Evolutionary conservation across 2,329 filamentous ascomycete species (phyloP).

Genomic region (Blastomyces emzantsi): DNA sequence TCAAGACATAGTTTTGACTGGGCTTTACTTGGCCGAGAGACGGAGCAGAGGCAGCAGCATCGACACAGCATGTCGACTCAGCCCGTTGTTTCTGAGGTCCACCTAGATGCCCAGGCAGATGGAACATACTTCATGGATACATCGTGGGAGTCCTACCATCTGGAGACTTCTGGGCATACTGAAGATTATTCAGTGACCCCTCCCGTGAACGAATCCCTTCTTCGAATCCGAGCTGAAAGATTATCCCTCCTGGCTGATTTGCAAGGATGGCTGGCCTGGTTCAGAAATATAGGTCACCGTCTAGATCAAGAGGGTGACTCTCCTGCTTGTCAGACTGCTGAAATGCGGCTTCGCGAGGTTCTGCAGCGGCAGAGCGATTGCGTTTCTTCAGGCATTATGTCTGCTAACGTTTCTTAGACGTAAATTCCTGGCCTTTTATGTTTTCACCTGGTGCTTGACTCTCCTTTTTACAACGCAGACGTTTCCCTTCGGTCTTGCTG

Average conservation of each 20-base stretch:
- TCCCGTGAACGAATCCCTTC: not conserved
- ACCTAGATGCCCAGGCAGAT: constrained; percentile 30
- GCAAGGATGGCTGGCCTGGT: constrained; percentile 30
- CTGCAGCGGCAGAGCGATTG: constrained; percentile 23
- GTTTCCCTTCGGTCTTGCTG: not conserved
- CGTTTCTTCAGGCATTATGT: not conserved
- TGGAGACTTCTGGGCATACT: not conserved
- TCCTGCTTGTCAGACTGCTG: constrained; percentile 26
- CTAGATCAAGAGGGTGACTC: constrained; percentile 10
- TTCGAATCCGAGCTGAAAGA: constrained; percentile 8
- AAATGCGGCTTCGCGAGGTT: constrained; percentile 30
- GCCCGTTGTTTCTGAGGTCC: constrained; percentile 33
- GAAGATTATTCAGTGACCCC: constrained; percentile 5
- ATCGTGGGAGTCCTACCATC: constrained; percentile 10
- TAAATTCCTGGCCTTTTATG: not conserved
- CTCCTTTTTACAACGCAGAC: not conserved
- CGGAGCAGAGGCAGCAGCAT: constrained; percentile 11
- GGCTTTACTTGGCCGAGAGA: constrained; percentile 24
- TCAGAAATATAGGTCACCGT: constrained; percentile 22
- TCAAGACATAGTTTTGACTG: constrained; percentile 15
- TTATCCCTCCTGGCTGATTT: constrained; percentile 23
- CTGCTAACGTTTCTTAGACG: not conserved
- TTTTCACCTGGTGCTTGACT: not conserved
- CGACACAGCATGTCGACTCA: constrained; percentile 25
- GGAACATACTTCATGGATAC: constrained; percentile 15